phyloP scores from a whole-genome alignment of 495 filamentous ascomycete genomes.

The Neurospora discreta region DNA sequence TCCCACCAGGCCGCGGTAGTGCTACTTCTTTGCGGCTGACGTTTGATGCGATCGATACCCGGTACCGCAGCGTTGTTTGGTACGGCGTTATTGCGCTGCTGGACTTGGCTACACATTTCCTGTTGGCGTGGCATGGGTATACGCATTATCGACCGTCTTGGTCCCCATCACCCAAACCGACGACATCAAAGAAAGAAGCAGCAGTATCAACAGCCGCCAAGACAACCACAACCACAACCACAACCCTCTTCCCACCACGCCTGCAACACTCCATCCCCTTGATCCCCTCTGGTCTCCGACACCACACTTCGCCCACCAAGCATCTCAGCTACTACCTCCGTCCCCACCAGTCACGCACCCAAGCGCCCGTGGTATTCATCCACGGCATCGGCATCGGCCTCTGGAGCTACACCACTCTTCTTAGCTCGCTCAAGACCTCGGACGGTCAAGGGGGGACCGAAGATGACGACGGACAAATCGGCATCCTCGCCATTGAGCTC shows the following conservation, averaged over 20 bases:
- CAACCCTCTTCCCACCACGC: slow-evolving; percentile 48
- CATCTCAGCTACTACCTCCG: slow-evolving; percentile 53
- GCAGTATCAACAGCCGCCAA: background rate
- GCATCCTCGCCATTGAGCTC: slow-evolving; percentile 54
- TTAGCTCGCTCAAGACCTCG: slow-evolving; percentile 34
- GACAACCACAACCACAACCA: slow-evolving; percentile 25
- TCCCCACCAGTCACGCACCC: slow-evolving; percentile 43
- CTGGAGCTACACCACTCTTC: slow-evolving; percentile 48
- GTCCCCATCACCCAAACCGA: background rate
- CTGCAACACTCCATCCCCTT: slow-evolving; percentile 31
- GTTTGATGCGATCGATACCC: slow-evolving; percentile 48
- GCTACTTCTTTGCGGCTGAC: slow-evolving; percentile 49
- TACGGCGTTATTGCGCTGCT: slow-evolving; percentile 37
- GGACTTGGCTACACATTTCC: slow-evolving; percentile 24
- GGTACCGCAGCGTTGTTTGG: slow-evolving; percentile 53
- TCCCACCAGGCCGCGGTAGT: slow-evolving; percentile 40
- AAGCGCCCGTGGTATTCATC: slow-evolving; percentile 50
- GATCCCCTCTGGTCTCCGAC: background rate
- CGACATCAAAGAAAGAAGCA: background rate
- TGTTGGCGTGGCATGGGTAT: slow-evolving; percentile 36
- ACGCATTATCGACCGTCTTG: slow-evolving; percentile 28
- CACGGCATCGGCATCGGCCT: slow-evolving; percentile 65
- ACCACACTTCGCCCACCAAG: slow-evolving; percentile 32
- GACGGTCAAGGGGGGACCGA: slow-evolving; percentile 5
- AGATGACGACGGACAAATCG: slow-evolving; percentile 38